Percentiles rank a stretch among this genome's conserved stretches.
These are phyloP conservation scores for Porogramme epimiltina DNA, from an alignment of 1,284 basidiomycete species.

Conservation along the genomic window DNA sequence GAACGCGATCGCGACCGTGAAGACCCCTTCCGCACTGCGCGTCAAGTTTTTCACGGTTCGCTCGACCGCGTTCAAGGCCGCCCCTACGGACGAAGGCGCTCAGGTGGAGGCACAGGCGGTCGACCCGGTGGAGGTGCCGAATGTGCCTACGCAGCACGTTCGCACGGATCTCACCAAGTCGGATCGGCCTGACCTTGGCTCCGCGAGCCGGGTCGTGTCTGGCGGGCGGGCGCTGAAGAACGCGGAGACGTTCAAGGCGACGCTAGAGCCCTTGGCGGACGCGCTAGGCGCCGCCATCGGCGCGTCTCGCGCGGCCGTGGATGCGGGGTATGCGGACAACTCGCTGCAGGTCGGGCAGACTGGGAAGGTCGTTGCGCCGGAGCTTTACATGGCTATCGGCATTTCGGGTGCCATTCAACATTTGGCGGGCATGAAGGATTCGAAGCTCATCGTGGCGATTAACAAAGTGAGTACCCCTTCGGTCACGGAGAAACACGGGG, in stretches of 20 bases:
- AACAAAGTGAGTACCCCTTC: conserved; percentile 77
- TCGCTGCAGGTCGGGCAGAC: conserved; percentile 99
- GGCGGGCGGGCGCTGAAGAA: conserved; percentile 96
- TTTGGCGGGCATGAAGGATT: conserved; percentile 99
- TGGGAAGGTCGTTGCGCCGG: conserved; percentile 94
- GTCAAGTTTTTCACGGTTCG: conserved; percentile 97
- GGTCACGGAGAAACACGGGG: neutral
- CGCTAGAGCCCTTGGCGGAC: conserved; percentile 93
- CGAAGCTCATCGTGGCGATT: conserved; percentile 96
- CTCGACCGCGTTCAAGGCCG: conserved; percentile 90
- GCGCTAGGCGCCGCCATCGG: conserved; percentile 94
- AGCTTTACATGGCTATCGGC: conserved; percentile 94
- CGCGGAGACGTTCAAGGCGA: conserved; percentile 88
- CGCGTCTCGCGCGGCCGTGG: conserved; percentile 96
- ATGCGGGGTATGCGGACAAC: conserved; percentile 98
- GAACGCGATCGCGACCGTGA: conserved; percentile 94
- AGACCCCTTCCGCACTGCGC: conserved; percentile 70
- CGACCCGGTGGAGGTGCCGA: conserved; percentile 65
- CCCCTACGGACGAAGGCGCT: conserved; percentile 50
- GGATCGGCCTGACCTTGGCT: conserved; percentile 90
- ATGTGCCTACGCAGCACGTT: conserved; percentile 74
- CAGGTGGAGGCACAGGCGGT: conserved; percentile 66
- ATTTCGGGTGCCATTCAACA: conserved; percentile 99
- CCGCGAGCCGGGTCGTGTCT: conserved; percentile 89
- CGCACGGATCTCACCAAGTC: conserved; percentile 89